Evolutionary conservation across 164 flowering plant genomes (phyloP).

Genomic region (Hamamelis virginiana): DNA sequence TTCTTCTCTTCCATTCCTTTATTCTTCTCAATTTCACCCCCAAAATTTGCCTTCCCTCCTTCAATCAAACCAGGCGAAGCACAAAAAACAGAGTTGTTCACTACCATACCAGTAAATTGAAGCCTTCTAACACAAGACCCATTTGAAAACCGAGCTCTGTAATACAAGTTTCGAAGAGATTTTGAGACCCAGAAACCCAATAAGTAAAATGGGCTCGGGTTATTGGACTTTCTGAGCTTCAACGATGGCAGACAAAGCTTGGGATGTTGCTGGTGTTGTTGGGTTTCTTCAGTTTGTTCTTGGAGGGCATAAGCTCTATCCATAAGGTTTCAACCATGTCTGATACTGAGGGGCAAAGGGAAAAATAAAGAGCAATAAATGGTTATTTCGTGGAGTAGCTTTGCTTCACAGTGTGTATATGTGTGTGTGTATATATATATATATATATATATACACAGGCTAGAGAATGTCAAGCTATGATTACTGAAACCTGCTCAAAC

Average conservation of each 20-base stretch:
- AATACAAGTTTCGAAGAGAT: slow-evolving; percentile 17
- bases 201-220: slow-evolving; percentile 17
- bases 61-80: slow-evolving; percentile 24
- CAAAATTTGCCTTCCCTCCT: slow-evolving; percentile 32
- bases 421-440: background rate
- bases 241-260: slow-evolving; percentile 16
- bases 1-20: slow-evolving; percentile 19
- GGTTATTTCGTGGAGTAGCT: background rate
- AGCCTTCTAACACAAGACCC: slow-evolving; percentile 25
- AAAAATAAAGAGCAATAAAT: slow-evolving; percentile 6
- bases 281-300: slow-evolving; percentile 18
- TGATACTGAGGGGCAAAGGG: slow-evolving; percentile 13
- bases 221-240: slow-evolving; percentile 4
- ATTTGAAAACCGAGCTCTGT: slow-evolving; percentile 14
- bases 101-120: slow-evolving; percentile 27
- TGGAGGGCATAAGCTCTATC: slow-evolving; percentile 29
- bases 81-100: slow-evolving; percentile 42
- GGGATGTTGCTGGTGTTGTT: slow-evolving; percentile 20
- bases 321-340: slow-evolving; percentile 34
- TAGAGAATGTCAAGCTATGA: slow-evolving; percentile 12
- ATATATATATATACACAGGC: background rate
- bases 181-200: slow-evolving; percentile 33
- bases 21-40: slow-evolving; percentile 29
- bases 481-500: slow-evolving; percentile 24
- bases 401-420: no score